Base-by-base conservation (phyloP, 495 filamentous ascomycete genomes). In the Barbatosphaeria neglecta region DNA sequence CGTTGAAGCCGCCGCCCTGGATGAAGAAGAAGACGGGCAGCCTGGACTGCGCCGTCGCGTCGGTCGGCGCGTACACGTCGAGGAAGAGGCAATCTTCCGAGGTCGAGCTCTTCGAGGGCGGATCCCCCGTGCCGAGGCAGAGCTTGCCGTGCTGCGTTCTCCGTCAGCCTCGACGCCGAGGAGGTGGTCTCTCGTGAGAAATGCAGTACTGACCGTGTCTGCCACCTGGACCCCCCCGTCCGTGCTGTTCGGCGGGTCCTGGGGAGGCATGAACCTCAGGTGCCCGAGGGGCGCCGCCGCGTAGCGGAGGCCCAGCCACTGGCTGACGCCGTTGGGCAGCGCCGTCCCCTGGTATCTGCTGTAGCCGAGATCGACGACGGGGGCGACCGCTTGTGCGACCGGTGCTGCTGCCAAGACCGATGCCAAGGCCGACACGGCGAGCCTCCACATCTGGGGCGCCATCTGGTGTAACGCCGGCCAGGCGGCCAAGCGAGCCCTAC, bases 71-170 rank as follows among this genome's bases (percentile, higher is more conserved):
- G 54, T 75, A 86, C 18, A 89, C 73, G 49, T 86, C 76, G 3
- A 82, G 59, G 47, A 81, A 84, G 2, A 89, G 74, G 57, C 84
- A 87, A 52, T 89, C 83, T 56, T 89, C 84, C 55, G 38, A 43
- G 13, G 25, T 45, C 6, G 15, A 20, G 2, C 10, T 41, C 5
- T 22, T 15, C 15, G 24, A 16, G 53, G 70, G 47, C 5, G 63
- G 51, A 28, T 60, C 62, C 37, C 56, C 64, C 6, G 66, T 76
- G 10, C 61, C 66, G 28, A 77, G 65, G 59, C 77, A 82, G 18
- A 74, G 52, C 1, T 65, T 60, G 4, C 74, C 72, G 57, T 59
- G 61, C 60, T 64, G 46, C 7, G 17, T n/a, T n/a, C n/a, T n/a
- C n/a, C n/a, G n/a, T n/a, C n/a, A n/a, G 45, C 33, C 17, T 20